Evolutionary conservation across 2,329 filamentous ascomycete species (phyloP), one percentile per base, ranked within the genome.

Genomic region (Fusarium tuaranense): DNA sequence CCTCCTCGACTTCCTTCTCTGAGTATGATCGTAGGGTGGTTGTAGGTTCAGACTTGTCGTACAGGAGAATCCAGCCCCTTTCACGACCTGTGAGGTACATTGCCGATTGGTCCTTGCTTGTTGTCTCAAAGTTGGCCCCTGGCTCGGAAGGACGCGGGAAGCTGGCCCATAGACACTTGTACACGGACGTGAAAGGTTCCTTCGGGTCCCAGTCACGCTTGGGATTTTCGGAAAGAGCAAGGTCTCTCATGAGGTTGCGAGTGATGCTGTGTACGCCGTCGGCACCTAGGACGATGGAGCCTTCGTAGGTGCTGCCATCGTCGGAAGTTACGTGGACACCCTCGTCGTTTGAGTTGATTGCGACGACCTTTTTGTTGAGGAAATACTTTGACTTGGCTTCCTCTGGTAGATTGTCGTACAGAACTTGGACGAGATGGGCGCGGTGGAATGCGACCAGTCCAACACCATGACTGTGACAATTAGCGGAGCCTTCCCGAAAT

Each of bases 21-120:
- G 34, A 44, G 34, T 72, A 72, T 9, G 30, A 20, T 4, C 18
- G 13, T 7, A 57, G 34, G n/a, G 57, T 36, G 4, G 16, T 55
- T 5, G 70, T 65, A 2, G 67, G 39, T 39, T 63, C 16, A 6
- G 83, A 68, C 58, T 77, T 79, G 63, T 84, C 78, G 55, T 82
- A 84, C 1, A 83, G 60, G 34, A 82, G 79, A 3, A 84, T 72
- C 79, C 81, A 83, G 2, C 72, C 74, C 5, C 78, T 73, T 0
- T 82, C 78, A 8, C 67, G 65, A 7, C 81, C 80, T 6, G 74
- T 76, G 8, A 84, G 65, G 44, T 78, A 77, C 78, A 82, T 80
- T 39, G 78, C 63, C 0, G 82, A 78, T 3, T 48, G 60, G 14
- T 75, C 71, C 5, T 76, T 71, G 38, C 75, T 72, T 27, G 81